Evolutionary conservation across 225 moss, liverwort and hornwort genomes (phyloP).

Genomic region (Bryum argenteum): DNA sequence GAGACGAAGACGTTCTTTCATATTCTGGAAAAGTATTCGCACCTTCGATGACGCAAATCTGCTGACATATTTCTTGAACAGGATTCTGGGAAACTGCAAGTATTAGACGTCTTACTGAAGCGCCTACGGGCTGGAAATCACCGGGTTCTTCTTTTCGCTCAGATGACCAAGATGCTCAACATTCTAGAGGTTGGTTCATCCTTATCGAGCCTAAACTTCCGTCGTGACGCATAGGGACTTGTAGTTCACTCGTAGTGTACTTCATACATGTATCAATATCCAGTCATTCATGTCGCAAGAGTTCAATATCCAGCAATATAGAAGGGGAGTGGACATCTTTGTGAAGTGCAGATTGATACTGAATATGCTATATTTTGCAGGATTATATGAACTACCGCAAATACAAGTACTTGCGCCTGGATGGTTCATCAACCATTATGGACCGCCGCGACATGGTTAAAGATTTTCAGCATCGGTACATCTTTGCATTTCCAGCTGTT

Average conservation of each 20-base stretch:
- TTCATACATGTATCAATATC: no score
- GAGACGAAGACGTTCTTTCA: not conserved
- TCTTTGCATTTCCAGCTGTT: not conserved
- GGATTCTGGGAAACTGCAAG: conserved; percentile 83
- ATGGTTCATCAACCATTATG: conserved; percentile 85
- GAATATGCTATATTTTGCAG: conserved; percentile 27
- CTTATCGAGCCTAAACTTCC: not conserved
- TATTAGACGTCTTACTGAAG: conserved; percentile 70
- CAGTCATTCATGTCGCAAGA: not conserved
- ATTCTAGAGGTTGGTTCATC: conserved; percentile 61
- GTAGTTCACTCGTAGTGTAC: not conserved
- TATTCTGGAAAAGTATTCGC: not conserved
- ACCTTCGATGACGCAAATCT: not conserved
- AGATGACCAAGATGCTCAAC: conserved; percentile 90
- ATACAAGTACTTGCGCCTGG: conserved; percentile 79
- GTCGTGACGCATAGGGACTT: not conserved
- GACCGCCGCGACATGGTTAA: conserved; percentile 90
- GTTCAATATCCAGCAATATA: no score
- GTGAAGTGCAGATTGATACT: not conserved
- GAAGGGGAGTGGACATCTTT: conserved; percentile 7
- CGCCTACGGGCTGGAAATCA: conserved; percentile 68
- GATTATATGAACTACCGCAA: conserved; percentile 87
- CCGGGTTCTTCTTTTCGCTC: conserved; percentile 77
- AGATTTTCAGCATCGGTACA: conserved; percentile 80
- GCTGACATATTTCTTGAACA: conserved; percentile 19